Evolutionary conservation across 163 green algal species (phyloP).

Genomic region (Coccomyxa subellipsoidea): DNA sequence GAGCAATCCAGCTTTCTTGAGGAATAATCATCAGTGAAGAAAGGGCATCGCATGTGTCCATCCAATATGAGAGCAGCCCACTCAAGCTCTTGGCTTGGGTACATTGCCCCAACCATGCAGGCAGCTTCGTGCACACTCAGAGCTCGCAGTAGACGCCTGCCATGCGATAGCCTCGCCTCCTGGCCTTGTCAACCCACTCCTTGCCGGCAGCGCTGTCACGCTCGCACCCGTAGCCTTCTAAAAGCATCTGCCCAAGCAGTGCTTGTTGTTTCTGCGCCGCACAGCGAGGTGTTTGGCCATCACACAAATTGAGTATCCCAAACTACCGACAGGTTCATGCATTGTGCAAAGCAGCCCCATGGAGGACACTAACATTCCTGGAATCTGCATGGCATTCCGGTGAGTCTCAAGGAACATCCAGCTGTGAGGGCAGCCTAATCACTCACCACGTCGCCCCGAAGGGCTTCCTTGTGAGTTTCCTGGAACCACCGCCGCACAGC

Average conservation of each 20-base stretch:
- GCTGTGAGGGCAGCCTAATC: too few species aligned
- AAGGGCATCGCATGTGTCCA: too few species aligned
- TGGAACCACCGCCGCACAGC: constrained; percentile 80
- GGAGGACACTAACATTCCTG: too few species aligned
- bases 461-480: constrained; percentile 66
- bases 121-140: background rate
- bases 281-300: too few species aligned
- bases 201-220: constrained; percentile 46
- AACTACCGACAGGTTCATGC: too few species aligned
- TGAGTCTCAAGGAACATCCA: too few species aligned
- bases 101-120: background rate
- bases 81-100: too few species aligned
- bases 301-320: too few species aligned
- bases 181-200: constrained; percentile 69
- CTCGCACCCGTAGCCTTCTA: constrained; percentile 79
- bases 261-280: constrained; percentile 67
- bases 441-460: constrained; percentile 64
- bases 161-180: constrained; percentile 75
- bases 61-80: too few species aligned
- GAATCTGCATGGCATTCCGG: too few species aligned
- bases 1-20: background rate
- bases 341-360: too few species aligned
- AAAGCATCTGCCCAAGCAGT: constrained; percentile 74
- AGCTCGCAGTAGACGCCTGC: constrained; percentile 61
- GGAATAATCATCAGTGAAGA: too few species aligned